phyloP scores from a whole-genome alignment of 2,329 filamentous ascomycete genomes.

The Teratosphaeria pseudoeucalypti region DNA sequence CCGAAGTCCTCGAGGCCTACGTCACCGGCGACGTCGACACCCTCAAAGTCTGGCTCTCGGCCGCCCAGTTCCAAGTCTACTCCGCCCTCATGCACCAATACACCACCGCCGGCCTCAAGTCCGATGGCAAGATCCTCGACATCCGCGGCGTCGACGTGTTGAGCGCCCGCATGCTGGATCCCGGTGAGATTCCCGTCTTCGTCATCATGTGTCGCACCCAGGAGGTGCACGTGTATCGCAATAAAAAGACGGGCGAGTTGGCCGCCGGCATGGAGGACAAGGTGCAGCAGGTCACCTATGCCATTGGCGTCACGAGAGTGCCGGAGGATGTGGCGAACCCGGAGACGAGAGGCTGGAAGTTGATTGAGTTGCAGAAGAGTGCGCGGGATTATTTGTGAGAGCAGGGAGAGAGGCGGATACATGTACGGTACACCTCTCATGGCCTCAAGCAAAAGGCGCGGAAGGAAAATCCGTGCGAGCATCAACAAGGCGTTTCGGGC shows the following conservation, averaged over 20 bases:
- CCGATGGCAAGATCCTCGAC: slow-evolving; percentile 88
- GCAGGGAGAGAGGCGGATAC: no score
- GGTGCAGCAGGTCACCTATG: slow-evolving; percentile 95
- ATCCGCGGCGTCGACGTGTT: slow-evolving; percentile 89
- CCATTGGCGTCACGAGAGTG: slow-evolving; percentile 87
- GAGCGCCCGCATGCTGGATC: slow-evolving; percentile 68
- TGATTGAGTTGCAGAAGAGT: slow-evolving; percentile 98
- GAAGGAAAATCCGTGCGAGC: no score
- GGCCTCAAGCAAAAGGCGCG: no score
- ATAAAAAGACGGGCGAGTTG: slow-evolving; percentile 78
- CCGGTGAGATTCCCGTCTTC: slow-evolving; percentile 85
- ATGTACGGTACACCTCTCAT: no score
- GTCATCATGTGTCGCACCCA: slow-evolving; percentile 95
- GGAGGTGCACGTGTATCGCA: slow-evolving; percentile 93
- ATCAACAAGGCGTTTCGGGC: no score
- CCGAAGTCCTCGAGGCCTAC: slow-evolving; percentile 93
- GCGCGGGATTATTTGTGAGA: slow-evolving; percentile 70
- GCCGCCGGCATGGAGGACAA: slow-evolving; percentile 98
- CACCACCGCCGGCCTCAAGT: slow-evolving; percentile 82
- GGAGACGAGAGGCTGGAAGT: slow-evolving; percentile 89
- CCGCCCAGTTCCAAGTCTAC: slow-evolving; percentile 93
- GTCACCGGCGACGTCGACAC: slow-evolving; percentile 91
- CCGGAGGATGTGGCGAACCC: slow-evolving; percentile 95
- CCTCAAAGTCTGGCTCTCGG: slow-evolving; percentile 88
- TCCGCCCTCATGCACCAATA: slow-evolving; percentile 96